These are phyloP conservation scores for Pholiota conissans DNA, from an alignment of 768 basidiomycete genomes.

Conservation along the genomic window DNA sequence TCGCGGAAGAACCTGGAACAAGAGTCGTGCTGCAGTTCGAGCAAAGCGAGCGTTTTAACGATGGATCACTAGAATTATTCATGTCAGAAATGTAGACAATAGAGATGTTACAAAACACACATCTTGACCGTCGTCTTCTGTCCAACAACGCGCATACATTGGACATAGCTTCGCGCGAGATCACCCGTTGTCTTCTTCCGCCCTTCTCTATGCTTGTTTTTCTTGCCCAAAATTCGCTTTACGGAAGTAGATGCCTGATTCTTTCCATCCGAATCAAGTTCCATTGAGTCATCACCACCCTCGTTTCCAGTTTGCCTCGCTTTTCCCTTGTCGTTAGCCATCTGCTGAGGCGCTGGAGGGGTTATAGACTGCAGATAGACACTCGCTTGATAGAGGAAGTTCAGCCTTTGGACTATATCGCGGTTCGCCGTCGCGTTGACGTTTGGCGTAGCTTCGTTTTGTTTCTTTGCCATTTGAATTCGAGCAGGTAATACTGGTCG, in stretches of 20 bases:
- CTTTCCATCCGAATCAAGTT: neutral
- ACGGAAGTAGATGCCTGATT: neutral
- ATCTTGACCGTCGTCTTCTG: slow-evolving; percentile 78
- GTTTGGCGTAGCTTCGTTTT: slow-evolving; percentile 57
- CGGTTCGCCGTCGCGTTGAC: slow-evolving; percentile 60
- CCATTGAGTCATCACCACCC: neutral
- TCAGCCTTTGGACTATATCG: slow-evolving; percentile 81
- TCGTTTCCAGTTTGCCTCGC: neutral
- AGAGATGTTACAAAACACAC: slow-evolving; percentile 39
- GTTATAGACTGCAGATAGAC: slow-evolving; percentile 51
- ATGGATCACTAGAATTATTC: slow-evolving; percentile 62
- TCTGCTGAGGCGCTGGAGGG: neutral
- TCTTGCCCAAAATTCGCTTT: neutral
- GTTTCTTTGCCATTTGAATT: slow-evolving; percentile 65
- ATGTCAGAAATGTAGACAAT: neutral
- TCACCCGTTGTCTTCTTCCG: slow-evolving; percentile 39
- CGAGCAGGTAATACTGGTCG: neutral
- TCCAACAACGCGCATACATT: slow-evolving; percentile 68
- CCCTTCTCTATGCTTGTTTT: slow-evolving; percentile 27
- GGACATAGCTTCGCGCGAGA: slow-evolving; percentile 63
- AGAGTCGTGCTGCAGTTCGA: slow-evolving; percentile 64
- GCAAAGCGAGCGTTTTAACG: slow-evolving; percentile 81
- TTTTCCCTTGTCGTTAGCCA: neutral
- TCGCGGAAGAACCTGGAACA: slow-evolving; percentile 65
- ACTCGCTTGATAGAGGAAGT: slow-evolving; percentile 84